phyloP scores from a whole-genome alignment of 2,329 filamentous ascomycete species.

The Fusarium dimerum region DNA sequence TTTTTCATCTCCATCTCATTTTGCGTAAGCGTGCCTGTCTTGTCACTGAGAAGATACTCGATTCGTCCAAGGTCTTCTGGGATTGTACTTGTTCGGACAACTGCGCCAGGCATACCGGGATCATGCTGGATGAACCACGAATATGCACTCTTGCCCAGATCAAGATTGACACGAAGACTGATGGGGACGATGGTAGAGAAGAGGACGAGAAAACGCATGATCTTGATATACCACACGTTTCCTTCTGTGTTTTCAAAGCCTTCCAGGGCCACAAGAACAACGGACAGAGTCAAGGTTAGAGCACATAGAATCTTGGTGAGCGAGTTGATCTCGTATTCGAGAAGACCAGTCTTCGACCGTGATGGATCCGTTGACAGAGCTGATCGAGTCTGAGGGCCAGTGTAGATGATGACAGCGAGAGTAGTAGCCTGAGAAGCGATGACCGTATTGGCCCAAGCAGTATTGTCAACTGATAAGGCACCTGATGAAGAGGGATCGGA shows the following conservation, averaged over 20 bases:
- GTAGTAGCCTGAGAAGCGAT: conserved; percentile 91
- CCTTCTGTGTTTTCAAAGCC: conserved; percentile 70
- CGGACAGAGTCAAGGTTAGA: conserved; percentile 81
- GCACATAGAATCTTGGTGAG: conserved; percentile 94
- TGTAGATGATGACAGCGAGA: conserved; percentile 89
- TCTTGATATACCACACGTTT: conserved; percentile 88
- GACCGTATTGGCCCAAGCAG: conserved; percentile 97
- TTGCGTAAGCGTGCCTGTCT: conserved; percentile 96
- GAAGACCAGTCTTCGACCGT: conserved; percentile 86
- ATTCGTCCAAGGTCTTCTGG: conserved; percentile 95
- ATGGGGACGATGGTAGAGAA: conserved; percentile 99
- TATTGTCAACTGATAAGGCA: conserved; percentile 91
- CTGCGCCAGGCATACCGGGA: conserved; percentile 83
- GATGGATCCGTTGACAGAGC: conserved; percentile 90
- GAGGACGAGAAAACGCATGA: conserved; percentile 95
- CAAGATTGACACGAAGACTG: conserved; percentile 91
- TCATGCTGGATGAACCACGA: conserved; percentile 94
- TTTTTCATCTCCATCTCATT: conserved; percentile 99
- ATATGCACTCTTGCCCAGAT: conserved; percentile 96
- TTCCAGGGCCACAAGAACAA: conserved; percentile 85
- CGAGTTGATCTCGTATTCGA: conserved; percentile 97
- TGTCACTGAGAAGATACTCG: conserved; percentile 94
- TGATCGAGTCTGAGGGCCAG: conserved; percentile 89
- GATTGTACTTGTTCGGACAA: conserved; percentile 95
- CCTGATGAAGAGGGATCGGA: conserved; percentile 55